Evolutionary conservation across 2,329 filamentous ascomycete genomes (phyloP), one percentile per base, ranked within the genome.

Genomic region (Beauveria sp.): DNA sequence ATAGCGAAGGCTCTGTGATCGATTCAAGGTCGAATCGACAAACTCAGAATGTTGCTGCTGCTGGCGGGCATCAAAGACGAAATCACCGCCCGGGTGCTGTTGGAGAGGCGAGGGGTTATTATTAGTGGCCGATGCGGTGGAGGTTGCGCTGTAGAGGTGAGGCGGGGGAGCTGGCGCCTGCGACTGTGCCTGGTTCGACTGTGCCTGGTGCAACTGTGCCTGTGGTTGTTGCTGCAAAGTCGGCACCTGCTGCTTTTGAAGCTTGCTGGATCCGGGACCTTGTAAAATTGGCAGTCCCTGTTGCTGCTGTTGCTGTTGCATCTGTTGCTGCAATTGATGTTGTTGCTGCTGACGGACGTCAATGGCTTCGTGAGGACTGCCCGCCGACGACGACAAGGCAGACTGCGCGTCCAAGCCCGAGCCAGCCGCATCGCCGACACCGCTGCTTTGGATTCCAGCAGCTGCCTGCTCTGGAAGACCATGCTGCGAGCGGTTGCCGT

Each of bases 401-500:
- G 55, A 56, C 43, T 65, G 67, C 65, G 64, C 20, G 28, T 62
- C 60, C 45, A 62, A 22, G 10, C 34, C 40, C 20, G 60, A 26
- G 38, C 58, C 49, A 49, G 40, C 42, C 49, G 50, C 50, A 46
- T 55, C 58, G 58, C 58, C 28, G 50, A 49, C 38, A 28, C 46
- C 58, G 57, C 28, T 58, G 20, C 43, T 54, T n/a, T 60, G 58
- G 14, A 50, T 50, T 40, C 28, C 58, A 24, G 45, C 53, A 8
- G 18, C 18, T 10, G n/a, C 3, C n/a, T 43, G 42, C 42, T 43
- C 42, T 20, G 16, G 42, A 5, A 83, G 76, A 65, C 79, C 78
- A 70, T 82, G 80, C 74, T 83, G 82, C 71, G 82, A 82, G 68
- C 80, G 80, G 69, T 81, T 82, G 76, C 77, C 79, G 72, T 81